Percentiles rank a stretch among this genome's conserved stretches.
phyloP scores from a whole-genome alignment of 257 asterid species.

The Solanum gracilifrons region DNA sequence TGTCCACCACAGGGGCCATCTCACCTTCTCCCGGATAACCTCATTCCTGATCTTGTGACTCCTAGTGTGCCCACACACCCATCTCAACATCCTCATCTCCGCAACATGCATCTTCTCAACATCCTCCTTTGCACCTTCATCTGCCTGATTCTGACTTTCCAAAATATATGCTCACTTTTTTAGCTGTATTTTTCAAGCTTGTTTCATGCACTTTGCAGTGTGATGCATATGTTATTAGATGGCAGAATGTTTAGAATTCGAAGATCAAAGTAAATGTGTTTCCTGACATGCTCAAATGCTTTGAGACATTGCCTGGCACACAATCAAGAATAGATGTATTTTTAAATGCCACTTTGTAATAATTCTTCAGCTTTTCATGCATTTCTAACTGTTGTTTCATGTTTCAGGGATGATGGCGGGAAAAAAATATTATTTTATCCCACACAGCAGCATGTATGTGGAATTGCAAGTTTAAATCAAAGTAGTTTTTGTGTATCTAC shows the following conservation, averaged over 20 bases:
- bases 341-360: not conserved
- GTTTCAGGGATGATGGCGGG: conserved; percentile 50
- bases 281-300: not conserved
- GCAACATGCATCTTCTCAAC: not conserved
- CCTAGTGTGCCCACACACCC: not conserved
- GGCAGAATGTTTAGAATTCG: not conserved
- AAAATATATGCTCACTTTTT: not conserved
- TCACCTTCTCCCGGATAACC: not conserved
- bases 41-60: not conserved
- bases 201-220: not conserved
- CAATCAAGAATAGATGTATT: not conserved
- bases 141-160: not conserved
- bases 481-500: not conserved
- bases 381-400: conserved; percentile 13
- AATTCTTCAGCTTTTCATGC: not conserved
- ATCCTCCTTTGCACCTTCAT: not conserved
- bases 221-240: not conserved
- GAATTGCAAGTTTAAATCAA: conserved; percentile 4
- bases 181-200: not conserved
- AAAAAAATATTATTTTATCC: conserved; percentile 75
- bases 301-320: not conserved
- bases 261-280: not conserved
- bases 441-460: conserved; percentile 59
- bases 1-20: not conserved
- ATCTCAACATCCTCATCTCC: not conserved